These are phyloP conservation scores for Elongisporangium prolatum DNA, from an alignment of 352 stramenopile genomes.

Conservation along the genomic window DNA sequence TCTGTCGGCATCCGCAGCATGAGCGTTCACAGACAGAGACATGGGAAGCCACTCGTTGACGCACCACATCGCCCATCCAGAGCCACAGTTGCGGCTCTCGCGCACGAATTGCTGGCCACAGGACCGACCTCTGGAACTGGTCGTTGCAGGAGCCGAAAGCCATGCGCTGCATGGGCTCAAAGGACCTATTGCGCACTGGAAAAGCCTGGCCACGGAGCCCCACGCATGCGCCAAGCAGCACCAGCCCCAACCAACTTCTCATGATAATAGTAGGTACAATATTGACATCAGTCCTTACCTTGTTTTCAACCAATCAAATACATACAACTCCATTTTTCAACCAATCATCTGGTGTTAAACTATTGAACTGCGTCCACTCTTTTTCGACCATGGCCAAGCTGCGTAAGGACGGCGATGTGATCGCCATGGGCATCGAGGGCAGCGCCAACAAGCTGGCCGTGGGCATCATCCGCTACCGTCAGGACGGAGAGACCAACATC, in stretches of 20 bases:
- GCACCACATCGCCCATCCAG: slow-evolving; percentile 87
- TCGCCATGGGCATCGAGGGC: slow-evolving; percentile 98
- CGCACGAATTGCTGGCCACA: slow-evolving; percentile 63
- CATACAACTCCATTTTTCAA: slow-evolving; percentile 4
- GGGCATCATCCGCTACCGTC: slow-evolving; percentile 73
- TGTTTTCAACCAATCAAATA: slow-evolving; percentile 28
- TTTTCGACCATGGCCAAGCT: slow-evolving; percentile 15
- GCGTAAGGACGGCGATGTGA: slow-evolving; percentile 67
- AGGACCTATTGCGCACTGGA: neutral
- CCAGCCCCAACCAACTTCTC: slow-evolving; percentile 1
- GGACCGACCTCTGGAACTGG: slow-evolving; percentile 63
- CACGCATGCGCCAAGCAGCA: slow-evolving; percentile 17
- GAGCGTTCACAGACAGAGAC: neutral
- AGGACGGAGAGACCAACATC: slow-evolving; percentile 87
- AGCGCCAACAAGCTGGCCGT: slow-evolving; percentile 97
- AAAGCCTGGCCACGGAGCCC: slow-evolving; percentile 37
- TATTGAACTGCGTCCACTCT: slow-evolving; percentile 1
- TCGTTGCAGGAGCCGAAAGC: slow-evolving; percentile 87
- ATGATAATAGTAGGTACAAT: neutral
- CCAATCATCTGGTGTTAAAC: slow-evolving; percentile 15
- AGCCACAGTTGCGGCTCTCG: slow-evolving; percentile 73
- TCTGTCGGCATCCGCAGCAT: slow-evolving; percentile 20
- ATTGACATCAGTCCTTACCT: too few species aligned
- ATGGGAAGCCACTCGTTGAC: neutral
- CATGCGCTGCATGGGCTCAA: slow-evolving; percentile 28